These are phyloP conservation scores for Populus alba DNA, from an alignment of 345 rosid genomes.

Conservation along the genomic window DNA sequence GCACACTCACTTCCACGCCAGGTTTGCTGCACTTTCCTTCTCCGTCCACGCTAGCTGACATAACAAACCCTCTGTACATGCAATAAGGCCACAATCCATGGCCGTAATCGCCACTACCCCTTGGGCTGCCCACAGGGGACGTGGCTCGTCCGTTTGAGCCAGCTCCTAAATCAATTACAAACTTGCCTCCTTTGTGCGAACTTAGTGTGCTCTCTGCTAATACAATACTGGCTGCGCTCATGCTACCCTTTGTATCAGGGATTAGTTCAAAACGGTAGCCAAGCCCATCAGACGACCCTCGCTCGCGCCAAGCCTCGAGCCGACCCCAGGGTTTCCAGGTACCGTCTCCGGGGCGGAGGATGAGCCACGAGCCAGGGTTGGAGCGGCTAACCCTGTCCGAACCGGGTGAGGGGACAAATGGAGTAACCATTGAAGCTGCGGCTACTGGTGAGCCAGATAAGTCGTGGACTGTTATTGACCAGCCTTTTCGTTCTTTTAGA, in stretches of 20 bases:
- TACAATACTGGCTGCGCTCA: conserved; percentile 59
- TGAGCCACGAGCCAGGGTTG: conserved; percentile 86
- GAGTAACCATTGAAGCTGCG: conserved; percentile 73
- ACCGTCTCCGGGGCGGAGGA: conserved; percentile 70
- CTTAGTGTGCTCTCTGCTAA: conserved; percentile 67
- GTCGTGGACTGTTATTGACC: conserved; percentile 90
- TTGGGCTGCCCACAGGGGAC: conserved; percentile 74
- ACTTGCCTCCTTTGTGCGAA: conserved; percentile 70
- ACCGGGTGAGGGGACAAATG: conserved; percentile 83
- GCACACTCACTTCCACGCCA: conserved; percentile 79
- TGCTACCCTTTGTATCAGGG: conserved; percentile 45
- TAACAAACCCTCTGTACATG: conserved; percentile 69
- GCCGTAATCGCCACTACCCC: conserved; percentile 75
- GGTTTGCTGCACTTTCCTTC: conserved; percentile 87
- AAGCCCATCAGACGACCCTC: conserved; percentile 59
- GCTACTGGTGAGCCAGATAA: conserved; percentile 92
- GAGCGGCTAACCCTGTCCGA: conserved; percentile 88
- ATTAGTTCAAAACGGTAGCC: conserved; percentile 78
- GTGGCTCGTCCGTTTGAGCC: conserved; percentile 32
- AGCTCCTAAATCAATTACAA: conserved; percentile 53
- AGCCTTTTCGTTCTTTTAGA: conserved; percentile 75
- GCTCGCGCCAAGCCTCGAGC: conserved; percentile 95
- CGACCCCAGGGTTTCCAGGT: conserved; percentile 96
- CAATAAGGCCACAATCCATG: conserved; percentile 68
- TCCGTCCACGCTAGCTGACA: conserved; percentile 84